Percentiles rank a stretch among this genome's conserved stretches.
These are phyloP conservation scores for Paramecium sexaurelia DNA, from an alignment of 73 alveolate species.

Conservation along the genomic window DNA sequence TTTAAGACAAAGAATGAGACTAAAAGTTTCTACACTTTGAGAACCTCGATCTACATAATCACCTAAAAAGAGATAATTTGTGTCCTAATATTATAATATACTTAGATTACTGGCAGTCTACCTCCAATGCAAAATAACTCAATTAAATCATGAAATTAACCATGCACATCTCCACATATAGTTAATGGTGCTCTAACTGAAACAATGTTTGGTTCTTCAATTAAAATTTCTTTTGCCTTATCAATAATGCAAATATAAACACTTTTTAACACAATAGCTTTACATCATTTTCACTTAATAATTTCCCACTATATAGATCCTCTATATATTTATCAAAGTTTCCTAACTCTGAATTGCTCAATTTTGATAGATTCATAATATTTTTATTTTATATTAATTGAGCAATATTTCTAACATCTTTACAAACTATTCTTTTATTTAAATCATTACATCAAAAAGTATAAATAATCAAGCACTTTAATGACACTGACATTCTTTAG, in stretches of 20 bases:
- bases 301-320: slow-evolving; percentile 68
- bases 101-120: slow-evolving; percentile 73
- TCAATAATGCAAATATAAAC: not conserved
- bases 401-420: not conserved
- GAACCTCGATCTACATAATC: slow-evolving; percentile 97
- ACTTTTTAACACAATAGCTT: slow-evolving; percentile 85
- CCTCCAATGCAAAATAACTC: slow-evolving; percentile 87
- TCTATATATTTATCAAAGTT: slow-evolving; percentile 67
- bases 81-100: slow-evolving; percentile 71
- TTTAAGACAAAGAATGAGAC: slow-evolving; percentile 81
- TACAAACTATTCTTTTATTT: not conserved
- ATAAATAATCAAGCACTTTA: not conserved
- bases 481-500: not conserved
- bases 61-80: slow-evolving; percentile 94
- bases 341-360: slow-evolving; percentile 24
- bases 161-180: slow-evolving; percentile 97
- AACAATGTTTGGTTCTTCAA: slow-evolving; percentile 76
- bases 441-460: not conserved
- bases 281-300: slow-evolving; percentile 89
- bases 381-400: not conserved
- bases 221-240: slow-evolving; percentile 90
- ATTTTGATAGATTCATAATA: slow-evolving; percentile 38
- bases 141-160: slow-evolving; percentile 94
- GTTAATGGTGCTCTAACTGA: slow-evolving; percentile 89
- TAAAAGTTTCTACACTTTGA: slow-evolving; percentile 84